A percentile compares a stretch with the other conserved stretches of the same genome.
phyloP scores from a whole-genome alignment of 2,329 filamentous ascomycete species.

The Fusarium graminum region DNA sequence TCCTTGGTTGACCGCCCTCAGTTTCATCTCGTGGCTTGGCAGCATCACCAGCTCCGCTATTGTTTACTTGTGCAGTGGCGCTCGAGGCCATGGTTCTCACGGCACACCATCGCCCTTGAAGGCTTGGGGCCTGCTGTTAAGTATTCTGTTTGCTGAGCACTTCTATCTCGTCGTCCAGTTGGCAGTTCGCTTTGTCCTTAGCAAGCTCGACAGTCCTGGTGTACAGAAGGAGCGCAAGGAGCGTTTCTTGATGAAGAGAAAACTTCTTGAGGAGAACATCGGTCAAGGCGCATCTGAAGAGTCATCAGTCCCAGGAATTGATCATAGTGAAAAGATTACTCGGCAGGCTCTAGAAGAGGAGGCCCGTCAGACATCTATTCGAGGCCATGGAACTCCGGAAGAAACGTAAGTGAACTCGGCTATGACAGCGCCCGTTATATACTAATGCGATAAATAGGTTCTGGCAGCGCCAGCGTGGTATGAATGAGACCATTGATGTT shows the following conservation, averaged over 20 bases:
- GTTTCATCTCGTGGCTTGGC: slow-evolving; percentile 94
- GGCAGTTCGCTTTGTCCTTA: slow-evolving; percentile 78
- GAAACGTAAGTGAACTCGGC: slow-evolving; percentile 58
- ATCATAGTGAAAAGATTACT: slow-evolving; percentile 73
- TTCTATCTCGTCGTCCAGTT: slow-evolving; percentile 84
- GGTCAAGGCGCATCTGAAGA: slow-evolving; percentile 67
- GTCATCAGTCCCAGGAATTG: slow-evolving; percentile 61
- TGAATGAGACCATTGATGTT: slow-evolving; percentile 69
- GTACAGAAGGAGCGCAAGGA: slow-evolving; percentile 87
- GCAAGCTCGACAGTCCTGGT: slow-evolving; percentile 86
- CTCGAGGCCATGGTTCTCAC: slow-evolving; percentile 70
- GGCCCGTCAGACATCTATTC: slow-evolving; percentile 64
- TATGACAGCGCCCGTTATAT: neutral
- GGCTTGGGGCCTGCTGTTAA: slow-evolving; percentile 83
- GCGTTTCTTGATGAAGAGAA: slow-evolving; percentile 83
- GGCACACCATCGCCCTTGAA: slow-evolving; percentile 78
- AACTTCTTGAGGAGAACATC: slow-evolving; percentile 79
- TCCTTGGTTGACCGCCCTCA: slow-evolving; percentile 87
- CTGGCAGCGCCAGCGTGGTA: slow-evolving; percentile 71
- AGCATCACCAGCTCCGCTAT: slow-evolving; percentile 88
- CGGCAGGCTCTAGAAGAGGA: slow-evolving; percentile 74
- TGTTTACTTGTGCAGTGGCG: slow-evolving; percentile 87
- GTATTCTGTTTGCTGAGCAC: slow-evolving; percentile 89
- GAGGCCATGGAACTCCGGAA: slow-evolving; percentile 64
- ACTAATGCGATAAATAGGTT: slow-evolving; percentile 60